Percentiles rank a stretch among this genome's conserved stretches.
These are phyloP conservation scores for Gymnopilus dilepis DNA, from an alignment of 768 basidiomycete species.

Conservation along the genomic window DNA sequence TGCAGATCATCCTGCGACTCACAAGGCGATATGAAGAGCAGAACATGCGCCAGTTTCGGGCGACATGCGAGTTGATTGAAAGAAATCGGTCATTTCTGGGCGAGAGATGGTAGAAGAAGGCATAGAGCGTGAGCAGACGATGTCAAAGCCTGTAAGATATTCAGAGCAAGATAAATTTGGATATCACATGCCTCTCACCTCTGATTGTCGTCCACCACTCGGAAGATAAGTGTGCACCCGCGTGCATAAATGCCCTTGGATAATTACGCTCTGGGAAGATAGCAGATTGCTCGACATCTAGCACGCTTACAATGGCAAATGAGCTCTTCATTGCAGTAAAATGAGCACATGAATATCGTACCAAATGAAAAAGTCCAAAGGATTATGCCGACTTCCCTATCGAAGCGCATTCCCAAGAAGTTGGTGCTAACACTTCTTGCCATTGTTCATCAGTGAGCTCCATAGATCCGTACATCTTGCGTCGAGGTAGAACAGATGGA, in stretches of 20 bases:
- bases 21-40: neutral
- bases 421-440: no score
- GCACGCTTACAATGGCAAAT: no score
- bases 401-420: no score
- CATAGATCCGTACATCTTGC: no score
- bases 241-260: neutral
- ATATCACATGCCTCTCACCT: constrained; percentile 5
- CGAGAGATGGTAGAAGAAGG: neutral
- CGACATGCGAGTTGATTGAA: neutral
- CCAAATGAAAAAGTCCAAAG: no score
- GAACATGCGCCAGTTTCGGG: neutral
- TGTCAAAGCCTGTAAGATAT: neutral
- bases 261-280: no score
- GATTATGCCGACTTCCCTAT: no score
- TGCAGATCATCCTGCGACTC: neutral
- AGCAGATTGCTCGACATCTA: no score
- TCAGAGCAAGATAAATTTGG: constrained; percentile 4
- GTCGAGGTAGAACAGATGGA: no score
- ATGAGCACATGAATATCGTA: no score
- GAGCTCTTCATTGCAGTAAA: no score
- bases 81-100: neutral
- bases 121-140: neutral
- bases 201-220: neutral
- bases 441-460: no score
- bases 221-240: neutral